These are phyloP conservation scores for Pistacia integerrima DNA, from an alignment of 345 rosid species.

Conservation along the genomic window DNA sequence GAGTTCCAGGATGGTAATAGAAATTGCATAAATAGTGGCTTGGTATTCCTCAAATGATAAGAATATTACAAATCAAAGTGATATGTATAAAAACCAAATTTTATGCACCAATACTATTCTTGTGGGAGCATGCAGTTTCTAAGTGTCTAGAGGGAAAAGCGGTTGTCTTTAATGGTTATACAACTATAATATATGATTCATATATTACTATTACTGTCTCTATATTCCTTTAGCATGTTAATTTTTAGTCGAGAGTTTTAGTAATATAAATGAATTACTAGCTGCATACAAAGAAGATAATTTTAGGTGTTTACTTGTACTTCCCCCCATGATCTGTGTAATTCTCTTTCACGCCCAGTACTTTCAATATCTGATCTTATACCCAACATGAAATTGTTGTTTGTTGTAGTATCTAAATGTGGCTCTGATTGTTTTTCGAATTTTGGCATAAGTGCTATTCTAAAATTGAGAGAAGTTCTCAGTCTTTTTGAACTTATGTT, in stretches of 20 bases:
- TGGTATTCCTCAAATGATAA: not conserved
- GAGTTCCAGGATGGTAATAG: not conserved
- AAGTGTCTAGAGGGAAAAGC: not conserved
- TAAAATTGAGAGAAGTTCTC: not conserved
- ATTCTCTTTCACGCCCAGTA: not conserved
- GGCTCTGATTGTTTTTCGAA: not conserved
- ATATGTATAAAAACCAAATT: not conserved
- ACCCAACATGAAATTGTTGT: conserved; percentile 2
- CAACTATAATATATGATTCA: not conserved
- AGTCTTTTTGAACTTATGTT: conserved; percentile 3
- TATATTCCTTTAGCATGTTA: not conserved
- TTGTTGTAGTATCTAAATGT: not conserved
- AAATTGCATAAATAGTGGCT: not conserved
- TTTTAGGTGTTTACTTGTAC: not conserved
- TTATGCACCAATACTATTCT: not conserved
- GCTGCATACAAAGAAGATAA: not conserved
- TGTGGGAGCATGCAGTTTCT: not conserved
- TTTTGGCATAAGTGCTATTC: not conserved
- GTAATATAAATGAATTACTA: not conserved
- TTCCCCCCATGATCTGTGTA: not conserved
- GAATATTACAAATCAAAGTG: not conserved
- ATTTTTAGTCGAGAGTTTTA: not conserved
- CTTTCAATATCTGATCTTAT: not conserved
- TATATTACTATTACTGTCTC: too few species aligned
- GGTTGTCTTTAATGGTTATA: not conserved